Conservation (phyloP, 176 grass and related monocot genomes). For the Eremochloa ophiuroides region DNA sequence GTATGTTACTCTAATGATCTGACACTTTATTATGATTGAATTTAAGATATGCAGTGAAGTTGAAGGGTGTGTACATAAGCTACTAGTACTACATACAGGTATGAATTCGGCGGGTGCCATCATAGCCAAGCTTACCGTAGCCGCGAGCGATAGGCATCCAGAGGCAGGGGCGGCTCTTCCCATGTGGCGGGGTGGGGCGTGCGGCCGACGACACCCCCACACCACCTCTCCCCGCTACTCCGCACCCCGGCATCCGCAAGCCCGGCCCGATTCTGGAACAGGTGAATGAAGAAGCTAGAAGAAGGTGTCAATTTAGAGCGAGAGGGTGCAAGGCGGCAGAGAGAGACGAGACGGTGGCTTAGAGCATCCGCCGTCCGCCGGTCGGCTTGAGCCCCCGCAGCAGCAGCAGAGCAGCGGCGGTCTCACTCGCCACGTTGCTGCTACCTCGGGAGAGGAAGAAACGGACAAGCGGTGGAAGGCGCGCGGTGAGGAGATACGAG, state of each 20-base stretch:
- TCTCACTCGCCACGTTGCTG: background rate
- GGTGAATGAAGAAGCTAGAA: background rate
- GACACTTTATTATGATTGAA: background rate
- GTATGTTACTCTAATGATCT: no score
- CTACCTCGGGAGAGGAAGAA: background rate
- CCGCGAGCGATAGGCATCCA: background rate
- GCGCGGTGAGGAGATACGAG: background rate
- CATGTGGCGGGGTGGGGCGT: background rate
- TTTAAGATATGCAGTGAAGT: background rate
- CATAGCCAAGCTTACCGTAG: slow-evolving; percentile 5
- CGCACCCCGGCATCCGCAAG: background rate
- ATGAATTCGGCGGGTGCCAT: background rate
- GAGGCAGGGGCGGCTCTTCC: background rate
- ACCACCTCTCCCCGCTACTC: background rate
- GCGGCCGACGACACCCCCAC: background rate
- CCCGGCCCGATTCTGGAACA: background rate
- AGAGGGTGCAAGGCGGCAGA: background rate
- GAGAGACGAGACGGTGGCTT: background rate
- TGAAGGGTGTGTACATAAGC: background rate
- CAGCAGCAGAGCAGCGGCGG: background rate
- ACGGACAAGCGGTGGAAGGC: background rate
- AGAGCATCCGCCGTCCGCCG: slow-evolving; percentile 1
- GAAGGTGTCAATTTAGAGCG: background rate
- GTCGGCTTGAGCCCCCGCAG: background rate
- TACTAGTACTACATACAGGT: background rate